Evolutionary conservation across 2,329 filamentous ascomycete species (phyloP), one percentile per base, ranked within the genome.

Genomic region (Blumeria graminis): DNA sequence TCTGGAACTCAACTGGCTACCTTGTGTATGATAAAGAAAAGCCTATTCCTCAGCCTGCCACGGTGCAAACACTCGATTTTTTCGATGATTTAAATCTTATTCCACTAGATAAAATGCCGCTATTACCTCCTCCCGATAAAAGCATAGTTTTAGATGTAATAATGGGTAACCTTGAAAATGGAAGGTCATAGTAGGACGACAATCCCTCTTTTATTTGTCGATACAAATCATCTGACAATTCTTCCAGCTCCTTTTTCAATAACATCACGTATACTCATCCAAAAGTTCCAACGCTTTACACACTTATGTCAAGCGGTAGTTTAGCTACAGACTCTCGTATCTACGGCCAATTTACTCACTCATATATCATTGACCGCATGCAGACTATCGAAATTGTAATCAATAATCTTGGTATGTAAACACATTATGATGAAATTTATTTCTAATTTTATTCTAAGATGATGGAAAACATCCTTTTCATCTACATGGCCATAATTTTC

Each of bases 401-500:
- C 13, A 88, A 89, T 71, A 90, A 89, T 65, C 71, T 77, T 55
- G 64, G 64, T 65, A 55, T 56, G 61, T 43, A 35, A 14, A 22
- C 28, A 3, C 6, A 10, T 7, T 1, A 22, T 22, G n/a, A 4
- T 22, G 14, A 35, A 18, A 9, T 6, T 38, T 9, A 8, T 32
- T 48, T 43, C 33, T 43, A 58, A 45, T 60, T 32, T 4, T 8
- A n/a, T 38, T 8, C 33, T 10, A 46, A 65, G 84, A 90, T 63
- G 63, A 72, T 55, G 71, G 85, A 46, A 81, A 78, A 18, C 84
- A 88, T 64, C 86, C 81, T 0, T 82, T 82, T 70, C 80, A 84
- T 68, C 69, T 93, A 1, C 88, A 92, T 71, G 84, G 84, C 0
- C 83, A 84, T 55, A 69, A 78, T 4, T 88, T 89, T 71, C 84